These are phyloP conservation scores for Botryosphaeria agaves DNA, from an alignment of 2,329 filamentous ascomycete species.

Conservation along the genomic window DNA sequence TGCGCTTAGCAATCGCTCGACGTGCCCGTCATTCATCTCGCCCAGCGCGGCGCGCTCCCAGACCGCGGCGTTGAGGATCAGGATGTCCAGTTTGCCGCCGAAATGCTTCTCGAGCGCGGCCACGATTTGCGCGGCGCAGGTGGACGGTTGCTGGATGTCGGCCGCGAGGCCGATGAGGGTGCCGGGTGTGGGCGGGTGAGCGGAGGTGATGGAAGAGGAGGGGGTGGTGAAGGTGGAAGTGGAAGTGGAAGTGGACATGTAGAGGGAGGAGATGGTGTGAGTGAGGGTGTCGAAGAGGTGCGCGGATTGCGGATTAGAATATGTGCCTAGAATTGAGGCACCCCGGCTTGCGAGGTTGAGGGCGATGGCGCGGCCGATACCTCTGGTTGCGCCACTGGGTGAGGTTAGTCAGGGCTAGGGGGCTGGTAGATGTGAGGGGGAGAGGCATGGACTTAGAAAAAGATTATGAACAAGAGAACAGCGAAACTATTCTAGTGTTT, in stretches of 20 bases:
- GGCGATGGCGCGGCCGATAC: conserved; percentile 14
- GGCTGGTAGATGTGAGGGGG: too few relatives aligned
- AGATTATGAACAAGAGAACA: too few relatives aligned
- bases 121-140: conserved; percentile 6
- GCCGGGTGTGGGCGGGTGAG: too few relatives aligned
- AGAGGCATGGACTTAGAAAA: too few relatives aligned
- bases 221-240: too few relatives aligned
- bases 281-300: conserved; percentile 11
- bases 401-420: too few relatives aligned
- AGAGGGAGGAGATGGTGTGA: conserved; percentile 8
- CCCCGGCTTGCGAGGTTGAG: conserved; percentile 13
- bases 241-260: too few relatives aligned
- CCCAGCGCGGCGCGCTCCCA: conserved; percentile 6
- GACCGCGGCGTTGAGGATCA: conserved; percentile 9
- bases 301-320: conserved; percentile 9
- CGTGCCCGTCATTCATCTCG: conserved; percentile 6
- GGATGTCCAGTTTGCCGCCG: conserved; percentile 9
- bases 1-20: conserved; percentile 5
- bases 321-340: conserved; percentile 14
- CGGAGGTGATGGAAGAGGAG: too few relatives aligned
- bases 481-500: too few relatives aligned
- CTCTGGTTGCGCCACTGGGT: conserved; percentile 12
- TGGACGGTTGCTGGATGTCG: conserved; percentile 9
- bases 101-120: conserved; percentile 6
- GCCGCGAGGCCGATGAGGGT: conserved; percentile 8